Conservation (phyloP, 202 grass and related monocot genomes). For the Musa balbisiana region DNA sequence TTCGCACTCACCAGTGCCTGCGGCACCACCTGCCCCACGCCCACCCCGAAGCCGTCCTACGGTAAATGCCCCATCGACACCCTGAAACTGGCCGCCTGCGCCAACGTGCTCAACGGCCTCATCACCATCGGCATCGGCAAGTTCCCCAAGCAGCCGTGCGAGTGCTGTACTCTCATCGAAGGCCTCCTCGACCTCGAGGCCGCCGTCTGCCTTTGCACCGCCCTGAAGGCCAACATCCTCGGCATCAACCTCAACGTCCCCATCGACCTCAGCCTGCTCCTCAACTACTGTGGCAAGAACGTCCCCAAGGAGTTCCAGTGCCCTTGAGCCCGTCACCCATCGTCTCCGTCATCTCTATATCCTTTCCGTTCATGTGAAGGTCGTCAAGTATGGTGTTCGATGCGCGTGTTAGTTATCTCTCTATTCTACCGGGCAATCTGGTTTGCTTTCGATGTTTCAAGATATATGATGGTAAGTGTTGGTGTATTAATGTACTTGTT, state of each 20-base stretch:
- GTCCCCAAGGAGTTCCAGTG: background rate
- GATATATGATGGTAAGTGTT: too few species aligned
- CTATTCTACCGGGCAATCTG: too few species aligned
- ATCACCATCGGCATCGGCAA: background rate
- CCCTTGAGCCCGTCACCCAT: background rate
- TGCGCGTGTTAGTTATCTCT: too few species aligned
- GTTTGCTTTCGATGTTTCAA: too few species aligned
- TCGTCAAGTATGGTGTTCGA: too few species aligned
- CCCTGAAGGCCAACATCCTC: background rate
- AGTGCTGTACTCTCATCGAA: background rate
- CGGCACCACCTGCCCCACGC: background rate
- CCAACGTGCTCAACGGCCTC: conserved; percentile 2
- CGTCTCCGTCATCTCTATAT: background rate
- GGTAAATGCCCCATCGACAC: background rate
- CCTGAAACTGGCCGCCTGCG: background rate
- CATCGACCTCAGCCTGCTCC: background rate
- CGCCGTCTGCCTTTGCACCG: conserved; percentile 4
- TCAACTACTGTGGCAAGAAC: conserved; percentile 6
- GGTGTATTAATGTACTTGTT: too few species aligned
- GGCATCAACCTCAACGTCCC: conserved; percentile 6
- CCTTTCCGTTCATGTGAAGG: background rate
- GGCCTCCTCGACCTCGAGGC: conserved; percentile 1
- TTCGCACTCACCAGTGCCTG: background rate
- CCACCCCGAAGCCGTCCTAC: background rate
- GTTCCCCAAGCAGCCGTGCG: conserved; percentile 6